Evolutionary conservation across 1,284 basidiomycete genomes (phyloP), one percentile per base, ranked within the genome.

Genomic region (Pseudozyma pruni): DNA sequence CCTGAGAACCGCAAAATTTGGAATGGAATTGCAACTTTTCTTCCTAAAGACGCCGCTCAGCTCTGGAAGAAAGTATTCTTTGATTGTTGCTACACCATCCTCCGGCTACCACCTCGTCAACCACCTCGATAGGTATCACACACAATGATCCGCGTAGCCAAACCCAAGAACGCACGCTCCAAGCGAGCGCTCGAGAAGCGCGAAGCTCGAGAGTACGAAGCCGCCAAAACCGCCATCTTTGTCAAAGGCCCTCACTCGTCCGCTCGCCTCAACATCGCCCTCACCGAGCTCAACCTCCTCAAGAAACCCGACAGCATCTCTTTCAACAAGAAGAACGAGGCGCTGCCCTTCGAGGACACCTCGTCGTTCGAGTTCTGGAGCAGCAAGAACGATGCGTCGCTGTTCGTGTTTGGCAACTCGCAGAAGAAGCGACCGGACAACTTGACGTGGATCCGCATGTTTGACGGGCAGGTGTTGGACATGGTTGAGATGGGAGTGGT

Each of bases 141-240:
- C 38, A 67, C 57, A 22, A 80, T 81, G 78, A 74, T 80, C 20
- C 44, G 71, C 33, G 64, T 70, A 3, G 66, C 68, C 55, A 97
- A 97, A 86, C 93, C 95, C 29, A 93, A 92, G 85, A 98, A 96
- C 87, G 95, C 96, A 1, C 89, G 95, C 37, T 91, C 92, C n/a
- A 99, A 98, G 85, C 88, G 96, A 67, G 95, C 89, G 0, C 81
- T 96, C 74, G 91, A 93, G 43, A 91, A 91, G 43, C 87, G 94
- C 29, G 91, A 91, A 80, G 88, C 95, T 2, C 93, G 94, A 80
- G 87, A 95, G 27, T 62, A 50, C 57, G 95, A 98, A 86, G 91
- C 92, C 77, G 87, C 89, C 54, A 88, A 88, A 83, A 87, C 90
- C 23, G 90, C 90, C 20, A 88, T 99, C 73, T 96, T 98, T 82